A percentile compares a stretch with the other conserved stretches of the same genome.
These are phyloP conservation scores for Panellus pusillus DNA, from an alignment of 768 basidiomycete genomes.

Conservation along the genomic window DNA sequence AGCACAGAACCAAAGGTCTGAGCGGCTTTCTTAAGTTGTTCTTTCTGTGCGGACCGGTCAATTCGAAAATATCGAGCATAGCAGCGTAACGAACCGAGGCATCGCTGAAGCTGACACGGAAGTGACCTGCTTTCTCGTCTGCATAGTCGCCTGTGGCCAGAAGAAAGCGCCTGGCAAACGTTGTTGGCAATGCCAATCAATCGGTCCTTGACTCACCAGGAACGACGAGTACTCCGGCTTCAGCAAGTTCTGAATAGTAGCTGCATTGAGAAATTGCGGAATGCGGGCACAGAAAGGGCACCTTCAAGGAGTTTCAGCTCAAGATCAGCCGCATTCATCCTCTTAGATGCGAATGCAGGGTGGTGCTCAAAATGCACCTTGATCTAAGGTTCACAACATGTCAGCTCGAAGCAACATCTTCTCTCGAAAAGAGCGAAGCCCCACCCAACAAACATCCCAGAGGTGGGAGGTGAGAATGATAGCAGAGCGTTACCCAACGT, in stretches of 20 bases:
- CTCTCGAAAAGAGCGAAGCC: constrained; percentile 29
- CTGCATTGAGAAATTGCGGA: not conserved
- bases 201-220: constrained; percentile 48
- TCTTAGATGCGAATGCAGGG: constrained; percentile 37
- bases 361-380: constrained; percentile 62
- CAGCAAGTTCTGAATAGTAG: constrained; percentile 41
- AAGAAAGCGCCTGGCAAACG: constrained; percentile 40
- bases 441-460: constrained; percentile 82
- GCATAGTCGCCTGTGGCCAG: constrained; percentile 29
- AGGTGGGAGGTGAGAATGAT: constrained; percentile 70
- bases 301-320: constrained; percentile 60
- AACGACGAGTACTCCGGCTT: constrained; percentile 60
- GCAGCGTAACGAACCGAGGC: constrained; percentile 39
- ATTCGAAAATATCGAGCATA: not conserved
- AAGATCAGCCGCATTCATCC: constrained; percentile 38
- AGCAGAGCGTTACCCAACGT: constrained; percentile 40
- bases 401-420: constrained; percentile 1
- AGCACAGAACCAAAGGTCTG: constrained; percentile 46
- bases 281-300: not conserved
- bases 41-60: constrained; percentile 24
- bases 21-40: constrained; percentile 47
- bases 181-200: not conserved
- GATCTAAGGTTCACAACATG: constrained; percentile 38
- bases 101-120: constrained; percentile 59
- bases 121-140: constrained; percentile 41